A percentile compares a stretch with the other conserved stretches of the same genome.
These are phyloP conservation scores for Colletotrichum cuscutae DNA, from an alignment of 2,329 filamentous ascomycete species.

Conservation along the genomic window DNA sequence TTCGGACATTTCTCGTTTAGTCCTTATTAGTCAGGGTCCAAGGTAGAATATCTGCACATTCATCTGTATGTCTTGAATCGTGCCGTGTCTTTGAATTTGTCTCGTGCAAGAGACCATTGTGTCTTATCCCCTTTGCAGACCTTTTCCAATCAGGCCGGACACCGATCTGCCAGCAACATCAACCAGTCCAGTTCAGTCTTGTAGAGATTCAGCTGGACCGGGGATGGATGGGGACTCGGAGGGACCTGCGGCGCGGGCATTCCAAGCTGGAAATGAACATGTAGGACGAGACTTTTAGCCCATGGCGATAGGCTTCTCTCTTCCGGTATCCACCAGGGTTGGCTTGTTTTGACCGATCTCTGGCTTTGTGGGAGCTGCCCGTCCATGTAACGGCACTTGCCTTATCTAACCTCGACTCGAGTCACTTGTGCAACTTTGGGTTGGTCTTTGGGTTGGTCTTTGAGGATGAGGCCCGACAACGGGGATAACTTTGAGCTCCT, in stretches of 20 bases:
- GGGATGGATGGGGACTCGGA: background rate
- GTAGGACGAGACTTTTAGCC: background rate
- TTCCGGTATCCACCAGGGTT: conserved; percentile 18
- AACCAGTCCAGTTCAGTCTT: background rate
- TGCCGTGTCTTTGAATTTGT: background rate
- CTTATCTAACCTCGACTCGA: background rate
- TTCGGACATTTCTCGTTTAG: background rate
- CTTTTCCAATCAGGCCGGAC: background rate
- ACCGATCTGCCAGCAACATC: background rate
- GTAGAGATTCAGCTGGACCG: background rate
- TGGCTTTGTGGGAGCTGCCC: conserved; percentile 17
- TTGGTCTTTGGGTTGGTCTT: background rate
- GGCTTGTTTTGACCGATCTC: conserved; percentile 34
- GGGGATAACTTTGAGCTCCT: background rate
- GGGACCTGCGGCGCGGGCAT: background rate
- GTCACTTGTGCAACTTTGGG: background rate
- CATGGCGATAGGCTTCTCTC: conserved; percentile 21
- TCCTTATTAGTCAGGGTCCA: background rate
- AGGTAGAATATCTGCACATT: background rate
- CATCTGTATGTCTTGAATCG: background rate
- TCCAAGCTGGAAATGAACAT: conserved; percentile 8
- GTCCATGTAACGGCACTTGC: conserved; percentile 8
- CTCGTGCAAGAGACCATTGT: background rate
- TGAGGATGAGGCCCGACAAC: background rate
- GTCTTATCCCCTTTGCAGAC: background rate